phyloP scores from a whole-genome alignment of 352 stramenopile species.

The Phytopythium aichiense region DNA sequence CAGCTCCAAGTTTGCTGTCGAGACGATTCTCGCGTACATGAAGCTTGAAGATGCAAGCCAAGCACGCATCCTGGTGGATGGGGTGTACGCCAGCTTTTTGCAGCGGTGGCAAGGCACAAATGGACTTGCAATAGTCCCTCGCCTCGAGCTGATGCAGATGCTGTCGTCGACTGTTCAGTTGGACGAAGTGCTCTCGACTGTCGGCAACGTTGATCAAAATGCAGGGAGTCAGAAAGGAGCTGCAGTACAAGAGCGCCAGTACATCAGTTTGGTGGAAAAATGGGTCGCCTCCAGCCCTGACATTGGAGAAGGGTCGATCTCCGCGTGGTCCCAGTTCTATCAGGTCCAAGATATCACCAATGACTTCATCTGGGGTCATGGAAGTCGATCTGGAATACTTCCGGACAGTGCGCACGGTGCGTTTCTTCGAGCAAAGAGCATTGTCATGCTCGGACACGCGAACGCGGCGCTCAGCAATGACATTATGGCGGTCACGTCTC shows the following conservation, averaged over 20 bases:
- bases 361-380: conserved; percentile 26
- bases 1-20: conserved; percentile 41
- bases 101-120: conserved; percentile 60
- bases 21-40: conserved; percentile 44
- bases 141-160: conserved; percentile 58
- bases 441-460: conserved; percentile 67
- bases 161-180: conserved; percentile 63
- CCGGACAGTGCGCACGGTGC: conserved; percentile 21
- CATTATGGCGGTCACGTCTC: conserved; percentile 63
- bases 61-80: conserved; percentile 51
- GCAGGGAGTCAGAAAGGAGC: neutral
- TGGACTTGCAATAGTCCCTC: conserved; percentile 31
- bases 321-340: conserved; percentile 56
- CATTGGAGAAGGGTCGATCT: conserved; percentile 46
- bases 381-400: conserved; percentile 24
- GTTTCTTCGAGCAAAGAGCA: conserved; percentile 27
- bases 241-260: conserved; percentile 6
- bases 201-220: conserved; percentile 10
- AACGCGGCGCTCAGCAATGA: conserved; percentile 61
- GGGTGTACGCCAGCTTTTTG: conserved; percentile 48
- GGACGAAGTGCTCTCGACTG: conserved; percentile 37
- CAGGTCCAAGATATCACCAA: conserved; percentile 48
- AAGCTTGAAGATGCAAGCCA: conserved; percentile 37
- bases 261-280: conserved; percentile 24
- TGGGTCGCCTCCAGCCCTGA: conserved; percentile 40